phyloP scores from a whole-genome alignment of 192 early-diverging fungal species.

The Coemansia sp. region DNA sequence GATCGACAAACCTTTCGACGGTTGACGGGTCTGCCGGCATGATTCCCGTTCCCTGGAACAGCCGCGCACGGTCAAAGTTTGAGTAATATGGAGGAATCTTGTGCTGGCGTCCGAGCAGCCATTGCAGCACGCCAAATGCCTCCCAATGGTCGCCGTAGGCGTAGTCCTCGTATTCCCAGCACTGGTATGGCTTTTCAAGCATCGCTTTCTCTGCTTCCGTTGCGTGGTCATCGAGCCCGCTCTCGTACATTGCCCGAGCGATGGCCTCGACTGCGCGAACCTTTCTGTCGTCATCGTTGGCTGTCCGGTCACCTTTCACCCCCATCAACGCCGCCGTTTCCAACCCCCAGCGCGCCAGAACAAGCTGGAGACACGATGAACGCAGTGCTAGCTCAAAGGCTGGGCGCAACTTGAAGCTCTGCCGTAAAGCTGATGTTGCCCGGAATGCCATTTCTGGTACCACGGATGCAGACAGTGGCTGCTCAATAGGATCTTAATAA shows the following conservation, averaged over 20 bases:
- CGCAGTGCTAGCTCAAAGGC: constrained; percentile 53
- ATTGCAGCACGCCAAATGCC: constrained; percentile 56
- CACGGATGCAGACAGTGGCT: no score
- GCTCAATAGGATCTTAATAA: no score
- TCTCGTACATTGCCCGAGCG: constrained; percentile 44
- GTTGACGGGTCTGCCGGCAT: constrained; percentile 59
- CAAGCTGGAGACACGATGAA: constrained; percentile 57
- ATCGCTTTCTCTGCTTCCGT: constrained; percentile 44
- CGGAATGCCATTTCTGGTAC: constrained; percentile 49
- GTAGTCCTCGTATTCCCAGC: constrained; percentile 54
- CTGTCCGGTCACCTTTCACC: constrained; percentile 32
- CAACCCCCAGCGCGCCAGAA: constrained; percentile 64
- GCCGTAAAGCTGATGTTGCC: constrained; percentile 21
- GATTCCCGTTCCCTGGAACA: constrained; percentile 59
- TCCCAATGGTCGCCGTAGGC: constrained; percentile 56
- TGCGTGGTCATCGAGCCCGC: constrained; percentile 47
- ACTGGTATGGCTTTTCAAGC: constrained; percentile 51
- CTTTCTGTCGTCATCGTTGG: constrained; percentile 45
- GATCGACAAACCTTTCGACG: constrained; percentile 55
- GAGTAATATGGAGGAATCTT: constrained; percentile 57
- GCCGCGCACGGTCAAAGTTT: constrained; percentile 54
- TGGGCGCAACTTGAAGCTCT: constrained; percentile 36
- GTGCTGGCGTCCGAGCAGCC: constrained; percentile 56
- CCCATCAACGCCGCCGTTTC: constrained; percentile 58
- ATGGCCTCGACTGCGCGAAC: constrained; percentile 47